These are phyloP conservation scores for Salicornia ramosissima DNA, from an alignment of 148 eudicot genomes.

Conservation along the genomic window DNA sequence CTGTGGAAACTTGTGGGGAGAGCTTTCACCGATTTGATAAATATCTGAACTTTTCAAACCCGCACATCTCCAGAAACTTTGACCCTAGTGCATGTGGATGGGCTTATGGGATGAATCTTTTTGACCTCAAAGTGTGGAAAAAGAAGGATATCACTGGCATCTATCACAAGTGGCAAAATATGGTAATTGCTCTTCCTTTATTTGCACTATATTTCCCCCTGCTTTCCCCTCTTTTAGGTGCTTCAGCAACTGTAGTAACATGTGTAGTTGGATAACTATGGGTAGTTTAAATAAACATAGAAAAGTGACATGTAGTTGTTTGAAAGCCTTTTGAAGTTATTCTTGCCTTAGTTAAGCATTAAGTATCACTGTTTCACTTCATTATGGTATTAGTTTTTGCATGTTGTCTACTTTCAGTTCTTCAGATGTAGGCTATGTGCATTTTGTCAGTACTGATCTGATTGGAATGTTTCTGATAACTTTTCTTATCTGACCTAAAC, in stretches of 20 bases:
- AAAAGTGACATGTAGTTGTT: neutral
- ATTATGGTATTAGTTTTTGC: neutral
- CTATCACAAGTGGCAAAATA: conserved; percentile 89
- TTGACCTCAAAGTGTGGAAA: conserved; percentile 87
- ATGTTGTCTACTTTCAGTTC: neutral
- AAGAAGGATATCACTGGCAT: conserved; percentile 73
- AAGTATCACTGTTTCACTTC: neutral
- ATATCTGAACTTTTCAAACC: conserved; percentile 83
- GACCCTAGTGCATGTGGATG: conserved; percentile 92
- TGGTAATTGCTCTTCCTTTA: conserved; percentile 44
- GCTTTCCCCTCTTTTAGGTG: neutral
- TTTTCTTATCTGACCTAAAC: too few relatives aligned
- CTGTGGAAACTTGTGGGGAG: conserved; percentile 86
- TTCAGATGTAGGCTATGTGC: too few relatives aligned
- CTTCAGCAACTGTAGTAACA: neutral
- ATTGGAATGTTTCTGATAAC: too few relatives aligned
- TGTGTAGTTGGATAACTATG: neutral
- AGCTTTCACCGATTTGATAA: conserved; percentile 90
- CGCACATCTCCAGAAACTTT: conserved; percentile 64
- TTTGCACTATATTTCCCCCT: neutral
- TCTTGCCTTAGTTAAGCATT: neutral
- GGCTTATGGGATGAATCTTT: conserved; percentile 94
- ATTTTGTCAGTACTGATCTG: too few relatives aligned
- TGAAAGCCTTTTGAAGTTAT: neutral
- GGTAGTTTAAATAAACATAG: too few relatives aligned